These are phyloP conservation scores for Desmodesmus armatus DNA, from an alignment of 139 green algal genomes.

Conservation along the genomic window DNA sequence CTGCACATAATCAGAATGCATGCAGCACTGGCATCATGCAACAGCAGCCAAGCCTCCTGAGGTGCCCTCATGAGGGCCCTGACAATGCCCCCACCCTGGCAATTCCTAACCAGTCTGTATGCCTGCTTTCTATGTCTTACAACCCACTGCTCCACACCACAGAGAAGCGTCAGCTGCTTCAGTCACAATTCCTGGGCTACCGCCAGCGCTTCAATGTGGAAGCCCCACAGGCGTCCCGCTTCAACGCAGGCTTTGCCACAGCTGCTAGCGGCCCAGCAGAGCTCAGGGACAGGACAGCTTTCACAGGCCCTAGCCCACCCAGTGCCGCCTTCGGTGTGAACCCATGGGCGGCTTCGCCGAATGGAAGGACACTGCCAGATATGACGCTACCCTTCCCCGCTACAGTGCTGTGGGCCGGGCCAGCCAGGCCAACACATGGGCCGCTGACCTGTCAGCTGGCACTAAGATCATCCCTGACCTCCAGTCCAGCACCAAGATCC, in stretches of 20 bases:
- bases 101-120: too few species aligned
- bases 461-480: background rate
- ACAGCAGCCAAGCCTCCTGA: too few species aligned
- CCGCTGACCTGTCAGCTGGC: background rate
- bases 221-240: background rate
- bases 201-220: too few species aligned
- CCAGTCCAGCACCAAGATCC: background rate
- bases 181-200: too few species aligned
- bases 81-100: too few species aligned
- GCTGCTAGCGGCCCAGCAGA: background rate
- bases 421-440: background rate
- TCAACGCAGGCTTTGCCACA: background rate
- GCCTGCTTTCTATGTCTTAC: too few species aligned
- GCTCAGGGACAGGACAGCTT: background rate
- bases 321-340: background rate
- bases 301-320: background rate
- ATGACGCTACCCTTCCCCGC: background rate
- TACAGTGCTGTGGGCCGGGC: background rate
- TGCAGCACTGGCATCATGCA: too few species aligned
- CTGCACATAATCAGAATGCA: too few species aligned
- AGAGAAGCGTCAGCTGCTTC: too few species aligned
- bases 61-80: too few species aligned
- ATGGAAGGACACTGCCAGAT: background rate
- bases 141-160: too few species aligned
- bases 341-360: background rate